phyloP scores from a whole-genome alignment of 2,329 filamentous ascomycete species.

The Exophiala sp. region DNA sequence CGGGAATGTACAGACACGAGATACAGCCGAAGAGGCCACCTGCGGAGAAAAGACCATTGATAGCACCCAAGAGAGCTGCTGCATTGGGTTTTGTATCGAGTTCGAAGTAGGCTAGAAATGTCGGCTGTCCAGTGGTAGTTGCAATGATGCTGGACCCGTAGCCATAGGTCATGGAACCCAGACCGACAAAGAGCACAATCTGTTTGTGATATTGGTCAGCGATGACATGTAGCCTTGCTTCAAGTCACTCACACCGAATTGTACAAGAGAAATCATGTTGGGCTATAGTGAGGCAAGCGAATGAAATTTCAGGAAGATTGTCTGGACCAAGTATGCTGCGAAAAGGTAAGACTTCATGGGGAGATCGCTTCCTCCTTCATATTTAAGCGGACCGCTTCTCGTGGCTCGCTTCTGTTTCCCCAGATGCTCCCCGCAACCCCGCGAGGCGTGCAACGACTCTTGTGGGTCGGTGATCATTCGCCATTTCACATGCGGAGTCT shows the following conservation, averaged over 20 bases:
- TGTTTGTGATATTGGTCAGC: not conserved
- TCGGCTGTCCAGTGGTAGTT: constrained; percentile 37
- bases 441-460: no score
- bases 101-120: constrained; percentile 42
- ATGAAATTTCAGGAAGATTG: not conserved
- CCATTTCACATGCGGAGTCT: no score
- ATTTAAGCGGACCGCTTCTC: no score
- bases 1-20: constrained; percentile 24
- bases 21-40: constrained; percentile 16
- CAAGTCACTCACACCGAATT: not conserved
- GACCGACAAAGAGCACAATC: constrained; percentile 5
- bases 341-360: no score
- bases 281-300: not conserved
- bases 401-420: no score
- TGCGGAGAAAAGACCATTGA: constrained; percentile 1
- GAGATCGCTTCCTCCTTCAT: no score
- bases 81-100: constrained; percentile 38
- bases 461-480: no score
- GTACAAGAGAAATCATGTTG: not conserved
- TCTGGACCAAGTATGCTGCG: not conserved
- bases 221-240: not conserved
- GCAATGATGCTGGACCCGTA: constrained; percentile 10
- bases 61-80: constrained; percentile 35
- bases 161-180: constrained; percentile 10
- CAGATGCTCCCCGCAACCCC: no score